Conservation (phyloP, 305 asterid species). For the Solanum hybrid region DNA sequence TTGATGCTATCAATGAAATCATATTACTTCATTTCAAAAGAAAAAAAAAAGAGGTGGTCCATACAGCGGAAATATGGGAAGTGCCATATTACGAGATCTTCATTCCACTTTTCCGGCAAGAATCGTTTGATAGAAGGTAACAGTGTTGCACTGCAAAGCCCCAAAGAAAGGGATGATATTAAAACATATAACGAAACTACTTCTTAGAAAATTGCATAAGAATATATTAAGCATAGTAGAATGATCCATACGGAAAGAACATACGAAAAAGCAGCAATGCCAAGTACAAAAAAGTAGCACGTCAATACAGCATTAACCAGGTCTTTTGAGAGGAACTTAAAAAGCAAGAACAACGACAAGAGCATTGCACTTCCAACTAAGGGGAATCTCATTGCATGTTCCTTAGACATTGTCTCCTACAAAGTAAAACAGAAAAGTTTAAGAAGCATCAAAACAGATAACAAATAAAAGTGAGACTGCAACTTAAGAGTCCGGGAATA, state of each 20-base stretch:
- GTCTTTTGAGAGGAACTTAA: conserved; percentile 89
- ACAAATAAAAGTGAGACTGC: background rate
- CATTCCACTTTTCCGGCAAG: conserved; percentile 78
- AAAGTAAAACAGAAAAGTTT: conserved; percentile 15
- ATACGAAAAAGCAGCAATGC: conserved; percentile 88
- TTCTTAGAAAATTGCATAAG: background rate
- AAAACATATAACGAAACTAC: background rate
- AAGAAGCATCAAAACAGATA: background rate
- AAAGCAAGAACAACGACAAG: conserved; percentile 82
- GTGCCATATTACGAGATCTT: conserved; percentile 52
- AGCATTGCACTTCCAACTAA: conserved; percentile 94
- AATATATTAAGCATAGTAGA: conserved; percentile 9
- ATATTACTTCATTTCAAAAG: background rate
- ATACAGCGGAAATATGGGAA: conserved; percentile 68
- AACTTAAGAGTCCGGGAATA: conserved; percentile 18
- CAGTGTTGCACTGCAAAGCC: conserved; percentile 67
- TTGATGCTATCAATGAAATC: background rate
- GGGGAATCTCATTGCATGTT: conserved; percentile 95
- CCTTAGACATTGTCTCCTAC: conserved; percentile 95
- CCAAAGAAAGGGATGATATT: background rate
- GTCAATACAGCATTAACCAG: conserved; percentile 95
- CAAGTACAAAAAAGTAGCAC: conserved; percentile 84
- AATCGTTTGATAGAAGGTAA: conserved; percentile 68
- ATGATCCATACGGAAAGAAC: conserved; percentile 28
- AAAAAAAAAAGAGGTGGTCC: background rate